A percentile compares a stretch with the other conserved stretches of the same genome.
phyloP scores from a whole-genome alignment of 164 flowering plant genomes.

The Tetracentron sinense region DNA sequence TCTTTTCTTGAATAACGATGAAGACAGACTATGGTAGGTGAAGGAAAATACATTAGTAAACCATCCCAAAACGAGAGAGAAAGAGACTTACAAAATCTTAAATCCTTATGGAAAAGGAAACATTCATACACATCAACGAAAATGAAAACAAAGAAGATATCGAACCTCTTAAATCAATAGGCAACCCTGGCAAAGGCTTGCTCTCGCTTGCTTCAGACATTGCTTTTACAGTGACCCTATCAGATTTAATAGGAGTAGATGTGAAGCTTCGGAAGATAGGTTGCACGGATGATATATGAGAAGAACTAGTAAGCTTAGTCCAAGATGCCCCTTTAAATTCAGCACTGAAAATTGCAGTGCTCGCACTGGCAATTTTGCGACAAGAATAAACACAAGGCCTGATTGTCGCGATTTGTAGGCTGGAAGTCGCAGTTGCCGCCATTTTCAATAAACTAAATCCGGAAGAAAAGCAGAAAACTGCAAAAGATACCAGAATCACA shows the following conservation, averaged over 20 bases:
- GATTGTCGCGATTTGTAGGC: slow-evolving; percentile 48
- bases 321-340: slow-evolving; percentile 26
- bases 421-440: slow-evolving; percentile 55
- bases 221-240: slow-evolving; percentile 50
- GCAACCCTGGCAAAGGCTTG: slow-evolving; percentile 51
- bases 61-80: no score
- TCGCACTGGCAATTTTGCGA: slow-evolving; percentile 21
- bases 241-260: slow-evolving; percentile 25
- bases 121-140: no score
- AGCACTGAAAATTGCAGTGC: slow-evolving; percentile 24
- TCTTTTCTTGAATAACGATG: no score
- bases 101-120: no score
- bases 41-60: no score
- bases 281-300: slow-evolving; percentile 33
- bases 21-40: no score
- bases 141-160: neutral
- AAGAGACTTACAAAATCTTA: no score
- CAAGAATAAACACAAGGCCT: slow-evolving; percentile 51
- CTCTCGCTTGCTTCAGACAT: slow-evolving; percentile 50
- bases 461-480: slow-evolving; percentile 16
- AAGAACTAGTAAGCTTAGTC: slow-evolving; percentile 37
- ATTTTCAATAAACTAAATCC: slow-evolving; percentile 29
- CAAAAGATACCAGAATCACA: neutral
- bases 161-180: slow-evolving; percentile 78
- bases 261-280: slow-evolving; percentile 33